Evolutionary conservation across 2,329 filamentous ascomycete genomes (phyloP), one percentile per base, ranked within the genome.

Genomic region (Colletotrichum graminicola): DNA sequence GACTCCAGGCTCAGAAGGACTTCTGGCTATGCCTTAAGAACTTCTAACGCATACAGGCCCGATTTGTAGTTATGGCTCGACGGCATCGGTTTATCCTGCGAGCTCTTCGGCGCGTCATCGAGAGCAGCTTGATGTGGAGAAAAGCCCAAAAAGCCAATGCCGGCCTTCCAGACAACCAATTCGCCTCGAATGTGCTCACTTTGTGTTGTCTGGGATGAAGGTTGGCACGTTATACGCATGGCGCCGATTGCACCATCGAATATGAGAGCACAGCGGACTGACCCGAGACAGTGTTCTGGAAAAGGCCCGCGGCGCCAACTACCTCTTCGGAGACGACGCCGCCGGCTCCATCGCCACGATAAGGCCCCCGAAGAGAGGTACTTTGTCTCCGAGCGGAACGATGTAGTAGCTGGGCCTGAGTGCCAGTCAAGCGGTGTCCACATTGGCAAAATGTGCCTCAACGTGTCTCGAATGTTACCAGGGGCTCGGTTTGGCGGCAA

Each of bases 201-300:
- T 29, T 12, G 10, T 14, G 32, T 16, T 47, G 18, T 45, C 26
- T 29, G 29, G 21, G 41, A 1, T 12, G 12, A 49, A 23, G 39
- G 21, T 32, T 45, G 57, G 23, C 54, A 87, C 85, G 0, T 87
- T 85, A 1, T 87, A 77, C 75, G 18, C 77, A 79, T 34, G 85
- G 85, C 12, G 85, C 83, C 2, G 82, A 84, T 60, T 76, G 83
- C 63, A 79, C 77, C 2, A 83, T 88, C 78, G 88, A 88, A 77
- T 88, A 88, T 76, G 83, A 80, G 62, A 83, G 77, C 1, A 80
- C 75, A 0, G 82, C 83, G 0, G 72, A 84, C 70, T 86, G 86
- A 86, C 80, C 80, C 4, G 75, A 77, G 3, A 83, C 86, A 62
- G 84, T 85, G 0, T 80, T 82, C 67, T 74, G 76, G 11, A 74